Evolutionary conservation across 345 rosid species (phyloP).

Genomic region (Melastoma malabathricum): DNA sequence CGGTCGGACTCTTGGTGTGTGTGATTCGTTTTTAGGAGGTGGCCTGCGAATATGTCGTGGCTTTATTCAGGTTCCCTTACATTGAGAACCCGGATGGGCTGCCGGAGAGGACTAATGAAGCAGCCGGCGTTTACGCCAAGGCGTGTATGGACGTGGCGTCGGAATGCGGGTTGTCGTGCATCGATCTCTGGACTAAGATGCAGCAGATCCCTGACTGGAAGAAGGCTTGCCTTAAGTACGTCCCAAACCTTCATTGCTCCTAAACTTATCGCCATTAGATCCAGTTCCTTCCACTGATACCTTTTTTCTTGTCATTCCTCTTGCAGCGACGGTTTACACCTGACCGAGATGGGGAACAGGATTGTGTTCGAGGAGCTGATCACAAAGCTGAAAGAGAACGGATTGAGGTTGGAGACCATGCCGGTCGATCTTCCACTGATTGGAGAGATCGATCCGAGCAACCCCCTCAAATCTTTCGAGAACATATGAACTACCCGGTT

Average conservation of each 20-base stretch:
- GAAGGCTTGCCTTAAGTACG: constrained; percentile 39
- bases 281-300: neutral
- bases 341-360: constrained; percentile 34
- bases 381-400: constrained; percentile 27
- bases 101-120: constrained; percentile 86
- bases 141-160: constrained; percentile 43
- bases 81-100: constrained; percentile 42
- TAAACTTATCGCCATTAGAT: neutral
- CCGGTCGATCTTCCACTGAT: constrained; percentile 43
- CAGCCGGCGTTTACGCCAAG: constrained; percentile 59
- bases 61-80: constrained; percentile 44
- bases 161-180: constrained; percentile 35
- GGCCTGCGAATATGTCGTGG: too few species aligned
- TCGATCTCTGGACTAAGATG: constrained; percentile 78
- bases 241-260: neutral
- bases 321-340: constrained; percentile 63
- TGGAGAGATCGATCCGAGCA: constrained; percentile 28
- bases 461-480: constrained; percentile 44
- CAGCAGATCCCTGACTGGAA: constrained; percentile 56
- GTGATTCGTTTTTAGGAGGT: too few species aligned
- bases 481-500: neutral
- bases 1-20: too few species aligned
- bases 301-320: too few species aligned
- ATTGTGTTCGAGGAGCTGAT: constrained; percentile 58
- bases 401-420: constrained; percentile 31